Conservation (phyloP, 2,329 filamentous ascomycete genomes). For the Ophiostoma angusticollis region DNA sequence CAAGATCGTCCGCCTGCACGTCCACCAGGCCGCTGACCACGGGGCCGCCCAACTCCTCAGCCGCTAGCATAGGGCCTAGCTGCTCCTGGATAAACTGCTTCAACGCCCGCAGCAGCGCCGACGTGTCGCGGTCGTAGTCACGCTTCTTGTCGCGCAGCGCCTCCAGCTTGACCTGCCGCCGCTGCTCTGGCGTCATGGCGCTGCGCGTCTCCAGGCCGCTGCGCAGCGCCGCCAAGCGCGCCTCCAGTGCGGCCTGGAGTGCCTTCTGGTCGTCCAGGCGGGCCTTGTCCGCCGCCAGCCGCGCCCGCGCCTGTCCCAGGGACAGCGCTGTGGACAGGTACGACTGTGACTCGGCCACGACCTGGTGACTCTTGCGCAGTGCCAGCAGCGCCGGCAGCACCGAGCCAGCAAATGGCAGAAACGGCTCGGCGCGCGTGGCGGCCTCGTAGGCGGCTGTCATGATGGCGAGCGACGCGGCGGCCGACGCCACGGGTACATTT, state of each 20-base stretch:
- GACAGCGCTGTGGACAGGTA: slow-evolving; percentile 37
- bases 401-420: slow-evolving; percentile 54
- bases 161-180: slow-evolving; percentile 48
- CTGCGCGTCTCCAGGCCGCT: slow-evolving; percentile 39
- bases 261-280: slow-evolving; percentile 41
- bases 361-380: slow-evolving; percentile 51
- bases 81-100: slow-evolving; percentile 58
- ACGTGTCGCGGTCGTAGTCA: slow-evolving; percentile 47
- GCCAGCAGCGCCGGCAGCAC: slow-evolving; percentile 60
- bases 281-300: slow-evolving; percentile 37
- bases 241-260: slow-evolving; percentile 39
- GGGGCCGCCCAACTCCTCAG: slow-evolving; percentile 72
- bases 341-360: slow-evolving; percentile 49
- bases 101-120: slow-evolving; percentile 48
- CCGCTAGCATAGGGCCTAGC: slow-evolving; percentile 64
- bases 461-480: slow-evolving; percentile 27
- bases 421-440: slow-evolving; percentile 47
- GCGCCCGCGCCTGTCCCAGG: slow-evolving; percentile 30
- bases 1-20: slow-evolving; percentile 45
- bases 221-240: slow-evolving; percentile 46
- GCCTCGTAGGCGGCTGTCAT: slow-evolving; percentile 55
- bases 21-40: slow-evolving; percentile 64
- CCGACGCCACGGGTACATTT: slow-evolving; percentile 10
- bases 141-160: slow-evolving; percentile 47
- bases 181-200: slow-evolving; percentile 46